phyloP scores from a whole-genome alignment of 371 early-diverging fungal species.

The Mortierella sp. region DNA sequence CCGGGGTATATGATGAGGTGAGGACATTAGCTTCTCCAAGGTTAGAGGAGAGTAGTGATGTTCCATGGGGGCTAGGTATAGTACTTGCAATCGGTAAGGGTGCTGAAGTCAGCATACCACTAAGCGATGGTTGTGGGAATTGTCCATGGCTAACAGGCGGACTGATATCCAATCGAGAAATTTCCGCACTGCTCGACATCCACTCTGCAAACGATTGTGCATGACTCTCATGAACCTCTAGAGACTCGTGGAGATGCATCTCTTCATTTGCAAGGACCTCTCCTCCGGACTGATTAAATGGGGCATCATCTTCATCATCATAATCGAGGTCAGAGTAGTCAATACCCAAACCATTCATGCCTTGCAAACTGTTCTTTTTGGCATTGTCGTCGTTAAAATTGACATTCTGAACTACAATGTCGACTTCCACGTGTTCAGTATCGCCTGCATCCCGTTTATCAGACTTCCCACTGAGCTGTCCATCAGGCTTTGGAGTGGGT shows the following conservation, averaged over 20 bases:
- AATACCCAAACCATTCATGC: background rate
- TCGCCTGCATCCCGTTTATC: background rate
- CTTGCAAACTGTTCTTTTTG: background rate
- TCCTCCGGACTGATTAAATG: conserved; percentile 15
- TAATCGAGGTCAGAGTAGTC: conserved; percentile 21
- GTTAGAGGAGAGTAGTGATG: conserved; percentile 20
- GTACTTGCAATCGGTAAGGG: background rate
- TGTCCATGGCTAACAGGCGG: conserved; percentile 14
- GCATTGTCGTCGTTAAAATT: conserved; percentile 22
- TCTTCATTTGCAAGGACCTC: conserved; percentile 37
- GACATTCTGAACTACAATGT: conserved; percentile 45
- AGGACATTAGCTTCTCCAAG: conserved; percentile 29
- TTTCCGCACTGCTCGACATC: conserved; percentile 57
- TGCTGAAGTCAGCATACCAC: conserved; percentile 17
- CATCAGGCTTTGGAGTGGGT: background rate
- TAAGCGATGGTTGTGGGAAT: conserved; percentile 11
- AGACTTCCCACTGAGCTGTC: background rate
- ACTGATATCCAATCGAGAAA: conserved; percentile 48
- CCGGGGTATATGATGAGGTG: conserved; percentile 49
- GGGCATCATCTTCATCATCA: conserved; percentile 15
- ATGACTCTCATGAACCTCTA: conserved; percentile 32
- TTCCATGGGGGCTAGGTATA: conserved; percentile 7
- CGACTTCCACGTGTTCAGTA: conserved; percentile 37
- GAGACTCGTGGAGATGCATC: conserved; percentile 34
- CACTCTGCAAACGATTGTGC: conserved; percentile 56